Percentiles rank a stretch among this genome's conserved stretches.
These are phyloP conservation scores for Cladosporium velox DNA, from an alignment of 2,329 filamentous ascomycete species.

Conservation along the genomic window DNA sequence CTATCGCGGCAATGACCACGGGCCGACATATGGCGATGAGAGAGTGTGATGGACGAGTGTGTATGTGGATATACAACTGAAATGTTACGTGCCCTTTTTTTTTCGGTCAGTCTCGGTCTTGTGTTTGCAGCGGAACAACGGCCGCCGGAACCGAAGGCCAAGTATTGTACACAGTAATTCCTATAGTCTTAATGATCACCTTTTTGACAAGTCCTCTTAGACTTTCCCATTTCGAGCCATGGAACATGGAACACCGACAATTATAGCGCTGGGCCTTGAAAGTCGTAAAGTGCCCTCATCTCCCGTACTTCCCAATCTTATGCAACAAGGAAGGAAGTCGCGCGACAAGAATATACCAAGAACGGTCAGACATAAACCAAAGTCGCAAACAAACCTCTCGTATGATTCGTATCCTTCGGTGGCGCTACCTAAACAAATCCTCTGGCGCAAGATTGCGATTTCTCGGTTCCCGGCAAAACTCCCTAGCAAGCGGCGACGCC, in stretches of 20 bases:
- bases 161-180: not conserved
- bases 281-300: not conserved
- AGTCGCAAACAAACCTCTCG: not conserved
- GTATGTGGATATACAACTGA: not conserved
- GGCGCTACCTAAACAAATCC: not conserved
- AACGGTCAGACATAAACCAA: not conserved
- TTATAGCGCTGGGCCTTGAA: not conserved
- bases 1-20: constrained; percentile 2
- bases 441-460: not conserved
- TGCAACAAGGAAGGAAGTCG: not conserved
- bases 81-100: not conserved
- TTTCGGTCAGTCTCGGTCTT: not conserved
- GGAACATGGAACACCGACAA: not conserved
- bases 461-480: not conserved
- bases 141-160: not conserved
- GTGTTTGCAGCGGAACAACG: not conserved
- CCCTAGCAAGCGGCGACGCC: not conserved
- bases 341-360: not conserved
- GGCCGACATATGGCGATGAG: constrained; percentile 7
- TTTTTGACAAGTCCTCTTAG: not conserved
- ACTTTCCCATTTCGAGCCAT: not conserved
- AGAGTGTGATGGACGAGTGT: not conserved
- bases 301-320: not conserved
- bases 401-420: not conserved
- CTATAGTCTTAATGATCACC: not conserved